Evolutionary conservation across 257 asterid species (phyloP).

Genomic region (Eucommia ulmoides): DNA sequence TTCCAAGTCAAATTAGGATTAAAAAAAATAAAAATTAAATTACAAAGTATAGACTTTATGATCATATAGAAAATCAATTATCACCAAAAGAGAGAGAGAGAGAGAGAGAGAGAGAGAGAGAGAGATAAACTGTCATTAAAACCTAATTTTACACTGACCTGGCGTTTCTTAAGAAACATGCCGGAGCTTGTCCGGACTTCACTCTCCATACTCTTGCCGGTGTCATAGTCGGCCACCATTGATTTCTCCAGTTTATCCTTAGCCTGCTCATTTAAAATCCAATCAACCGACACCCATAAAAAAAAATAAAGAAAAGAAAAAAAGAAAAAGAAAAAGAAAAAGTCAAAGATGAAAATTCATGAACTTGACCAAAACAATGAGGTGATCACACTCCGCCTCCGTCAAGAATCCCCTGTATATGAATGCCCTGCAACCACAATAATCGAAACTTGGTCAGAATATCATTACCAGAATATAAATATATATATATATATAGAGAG

Average conservation of each 20-base stretch:
- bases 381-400: conserved; percentile 72
- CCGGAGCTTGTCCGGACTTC: conserved; percentile 93
- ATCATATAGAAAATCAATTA: too few relatives aligned
- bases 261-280: conserved; percentile 41
- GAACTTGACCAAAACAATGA: conserved; percentile 54
- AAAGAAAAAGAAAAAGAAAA: background rate
- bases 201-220: conserved; percentile 85
- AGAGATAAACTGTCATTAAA: background rate
- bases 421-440: conserved; percentile 49
- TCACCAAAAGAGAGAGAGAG: background rate
- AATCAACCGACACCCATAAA: conserved; percentile 5
- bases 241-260: conserved; percentile 83
- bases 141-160: conserved; percentile 57
- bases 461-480: background rate
- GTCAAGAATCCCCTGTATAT: conserved; percentile 59
- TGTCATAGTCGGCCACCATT: conserved; percentile 83
- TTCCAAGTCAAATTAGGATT: background rate
- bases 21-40: background rate
- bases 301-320: background rate
- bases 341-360: background rate
- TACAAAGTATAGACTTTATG: background rate
- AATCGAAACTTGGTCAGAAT: background rate
- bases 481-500: background rate
- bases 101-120: background rate
- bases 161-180: conserved; percentile 53